Conservation (phyloP, 2,329 filamentous ascomycete species). For the Anisogramma anomala region DNA sequence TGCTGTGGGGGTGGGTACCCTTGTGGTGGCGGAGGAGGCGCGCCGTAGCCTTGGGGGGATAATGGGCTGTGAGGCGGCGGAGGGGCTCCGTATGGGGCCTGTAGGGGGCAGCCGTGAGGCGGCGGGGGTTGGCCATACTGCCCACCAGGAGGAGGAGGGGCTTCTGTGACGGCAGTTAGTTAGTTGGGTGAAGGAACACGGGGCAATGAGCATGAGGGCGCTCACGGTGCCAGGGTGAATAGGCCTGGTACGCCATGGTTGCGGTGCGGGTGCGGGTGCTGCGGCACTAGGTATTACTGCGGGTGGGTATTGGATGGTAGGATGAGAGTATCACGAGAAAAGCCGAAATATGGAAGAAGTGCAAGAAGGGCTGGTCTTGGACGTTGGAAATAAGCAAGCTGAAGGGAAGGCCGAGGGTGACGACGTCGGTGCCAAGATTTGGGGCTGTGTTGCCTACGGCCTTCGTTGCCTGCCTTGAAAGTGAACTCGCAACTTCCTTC, state of each 20-base stretch:
- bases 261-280: background rate
- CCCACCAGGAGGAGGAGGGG: constrained; percentile 19
- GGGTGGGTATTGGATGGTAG: background rate
- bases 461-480: no score
- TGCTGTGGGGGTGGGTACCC: constrained; percentile 17
- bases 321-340: background rate
- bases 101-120: background rate
- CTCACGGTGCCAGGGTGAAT: constrained; percentile 27
- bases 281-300: background rate
- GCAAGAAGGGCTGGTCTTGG: background rate
- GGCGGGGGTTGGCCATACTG: constrained; percentile 2
- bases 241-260: constrained; percentile 25
- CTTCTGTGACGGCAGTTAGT: constrained; percentile 9
- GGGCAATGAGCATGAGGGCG: constrained; percentile 1
- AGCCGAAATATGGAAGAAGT: background rate
- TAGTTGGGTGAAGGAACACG: background rate
- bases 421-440: background rate
- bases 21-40: constrained; percentile 7
- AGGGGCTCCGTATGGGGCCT: constrained; percentile 1
- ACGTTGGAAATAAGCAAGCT: background rate
- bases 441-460: background rate
- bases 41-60: constrained; percentile 21
- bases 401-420: background rate
- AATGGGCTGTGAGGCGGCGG: constrained; percentile 6
- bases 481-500: no score